Percentiles rank a stretch among this genome's conserved stretches.
Evolutionary conservation across 768 basidiomycete genomes (phyloP).

Genomic region (Cytidiella melzeri): DNA sequence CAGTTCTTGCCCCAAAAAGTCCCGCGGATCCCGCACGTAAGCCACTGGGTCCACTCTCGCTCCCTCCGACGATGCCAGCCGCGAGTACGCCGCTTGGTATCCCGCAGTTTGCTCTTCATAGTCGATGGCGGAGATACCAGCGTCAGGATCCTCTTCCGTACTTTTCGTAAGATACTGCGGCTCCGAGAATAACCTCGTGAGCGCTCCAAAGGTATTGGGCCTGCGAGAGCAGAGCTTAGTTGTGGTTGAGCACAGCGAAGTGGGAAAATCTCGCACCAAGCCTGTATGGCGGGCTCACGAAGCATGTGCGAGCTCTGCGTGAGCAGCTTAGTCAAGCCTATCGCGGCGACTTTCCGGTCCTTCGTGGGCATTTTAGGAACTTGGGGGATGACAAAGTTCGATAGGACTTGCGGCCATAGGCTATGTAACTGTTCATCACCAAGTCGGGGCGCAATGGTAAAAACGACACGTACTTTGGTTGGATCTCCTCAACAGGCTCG

Average conservation of each 20-base stretch:
- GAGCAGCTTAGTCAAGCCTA: conserved; percentile 75
- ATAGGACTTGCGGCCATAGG: conserved; percentile 76
- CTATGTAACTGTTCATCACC: no score
- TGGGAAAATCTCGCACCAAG: conserved; percentile 49
- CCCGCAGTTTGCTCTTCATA: conserved; percentile 86
- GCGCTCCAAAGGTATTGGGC: conserved; percentile 60
- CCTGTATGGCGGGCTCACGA: conserved; percentile 49
- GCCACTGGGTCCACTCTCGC: conserved; percentile 31
- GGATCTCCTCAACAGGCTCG: conserved; percentile 74
- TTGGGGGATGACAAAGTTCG: conserved; percentile 74
- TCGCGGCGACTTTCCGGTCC: conserved; percentile 78
- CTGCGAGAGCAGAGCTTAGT: conserved; percentile 36
- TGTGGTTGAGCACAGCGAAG: not conserved
- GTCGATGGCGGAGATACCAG: conserved; percentile 67
- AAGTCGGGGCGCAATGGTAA: no score
- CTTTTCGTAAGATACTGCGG: conserved; percentile 57
- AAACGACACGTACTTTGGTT: conserved; percentile 57
- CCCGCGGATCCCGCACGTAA: conserved; percentile 22
- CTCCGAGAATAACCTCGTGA: conserved; percentile 73
- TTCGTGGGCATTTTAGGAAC: conserved; percentile 72
- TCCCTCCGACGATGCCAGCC: conserved; percentile 62
- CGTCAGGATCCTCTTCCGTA: conserved; percentile 13
- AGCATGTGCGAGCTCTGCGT: conserved; percentile 70
- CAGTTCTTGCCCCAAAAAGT: conserved; percentile 22
- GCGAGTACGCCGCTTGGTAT: conserved; percentile 92